phyloP scores from a whole-genome alignment of 2,329 filamentous ascomycete species.

The Metarhizium robertsii region DNA sequence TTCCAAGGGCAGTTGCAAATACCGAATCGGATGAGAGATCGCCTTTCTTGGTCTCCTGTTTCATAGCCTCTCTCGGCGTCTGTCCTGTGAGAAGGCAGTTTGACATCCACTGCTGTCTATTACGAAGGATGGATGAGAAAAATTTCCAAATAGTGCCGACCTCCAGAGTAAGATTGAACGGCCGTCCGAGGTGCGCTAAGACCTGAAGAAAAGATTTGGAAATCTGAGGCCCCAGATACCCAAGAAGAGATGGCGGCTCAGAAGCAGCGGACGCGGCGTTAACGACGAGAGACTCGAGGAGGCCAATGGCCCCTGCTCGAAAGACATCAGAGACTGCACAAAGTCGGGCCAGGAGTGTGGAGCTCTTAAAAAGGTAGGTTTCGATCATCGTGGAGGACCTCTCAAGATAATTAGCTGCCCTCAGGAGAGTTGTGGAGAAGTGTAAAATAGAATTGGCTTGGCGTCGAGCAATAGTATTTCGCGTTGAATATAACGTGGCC shows the following conservation, averaged over 20 bases:
- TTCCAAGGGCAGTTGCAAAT: constrained; percentile 62
- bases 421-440: constrained; percentile 62
- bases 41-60: constrained; percentile 41
- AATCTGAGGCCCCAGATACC: constrained; percentile 73
- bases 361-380: constrained; percentile 70
- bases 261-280: constrained; percentile 54
- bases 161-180: constrained; percentile 56
- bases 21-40: constrained; percentile 51
- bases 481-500: constrained; percentile 52
- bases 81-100: constrained; percentile 85
- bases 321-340: constrained; percentile 62
- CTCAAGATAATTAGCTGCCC: constrained; percentile 55
- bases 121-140: constrained; percentile 75
- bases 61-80: constrained; percentile 68
- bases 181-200: constrained; percentile 67
- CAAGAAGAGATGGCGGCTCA: constrained; percentile 92
- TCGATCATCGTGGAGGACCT: constrained; percentile 59
- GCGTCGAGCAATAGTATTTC: constrained; percentile 44
- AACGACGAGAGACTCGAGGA: constrained; percentile 66
- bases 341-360: constrained; percentile 66
- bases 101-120: constrained; percentile 92
- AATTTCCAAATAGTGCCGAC: constrained; percentile 73
- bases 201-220: constrained; percentile 78
- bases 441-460: constrained; percentile 56
- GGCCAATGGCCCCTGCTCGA: constrained; percentile 52